phyloP scores from a whole-genome alignment of 2,329 filamentous ascomycete genomes.

The Verticillium tricorpus region DNA sequence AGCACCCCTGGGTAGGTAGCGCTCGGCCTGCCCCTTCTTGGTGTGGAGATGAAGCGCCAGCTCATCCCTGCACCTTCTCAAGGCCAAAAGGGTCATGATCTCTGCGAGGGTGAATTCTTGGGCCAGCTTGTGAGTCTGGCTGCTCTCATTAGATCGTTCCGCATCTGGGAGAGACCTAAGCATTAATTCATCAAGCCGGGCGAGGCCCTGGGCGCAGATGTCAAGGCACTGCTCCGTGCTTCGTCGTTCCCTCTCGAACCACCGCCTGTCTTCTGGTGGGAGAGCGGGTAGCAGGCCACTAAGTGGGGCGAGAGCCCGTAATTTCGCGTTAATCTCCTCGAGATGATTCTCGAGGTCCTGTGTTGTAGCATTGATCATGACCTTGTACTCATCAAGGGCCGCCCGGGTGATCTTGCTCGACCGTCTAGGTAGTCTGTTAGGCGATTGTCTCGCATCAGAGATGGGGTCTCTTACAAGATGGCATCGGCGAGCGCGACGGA shows the following conservation, averaged over 20 bases:
- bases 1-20: not conserved
- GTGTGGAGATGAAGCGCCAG: not conserved
- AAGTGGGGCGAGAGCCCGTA: not conserved
- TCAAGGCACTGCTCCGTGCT: slow-evolving; percentile 16
- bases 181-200: slow-evolving; percentile 11
- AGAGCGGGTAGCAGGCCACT: not conserved
- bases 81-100: not conserved
- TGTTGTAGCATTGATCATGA: not conserved
- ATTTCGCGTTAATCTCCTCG: slow-evolving; percentile 1
- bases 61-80: not conserved
- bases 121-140: not conserved
- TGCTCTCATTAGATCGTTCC: not conserved
- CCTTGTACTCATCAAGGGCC: slow-evolving; percentile 1
- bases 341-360: slow-evolving; percentile 4
- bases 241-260: slow-evolving; percentile 12
- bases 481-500: not conserved
- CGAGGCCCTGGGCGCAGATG: slow-evolving; percentile 17
- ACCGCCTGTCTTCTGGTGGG: not conserved
- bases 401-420: not conserved
- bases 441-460: too few species aligned
- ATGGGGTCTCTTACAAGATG: slow-evolving; percentile 1
- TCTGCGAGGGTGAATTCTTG: not conserved
- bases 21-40: not conserved
- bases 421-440: not conserved
- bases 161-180: not conserved